Conservation (phyloP, 345 rosid species). For the Kandelia obovata region DNA sequence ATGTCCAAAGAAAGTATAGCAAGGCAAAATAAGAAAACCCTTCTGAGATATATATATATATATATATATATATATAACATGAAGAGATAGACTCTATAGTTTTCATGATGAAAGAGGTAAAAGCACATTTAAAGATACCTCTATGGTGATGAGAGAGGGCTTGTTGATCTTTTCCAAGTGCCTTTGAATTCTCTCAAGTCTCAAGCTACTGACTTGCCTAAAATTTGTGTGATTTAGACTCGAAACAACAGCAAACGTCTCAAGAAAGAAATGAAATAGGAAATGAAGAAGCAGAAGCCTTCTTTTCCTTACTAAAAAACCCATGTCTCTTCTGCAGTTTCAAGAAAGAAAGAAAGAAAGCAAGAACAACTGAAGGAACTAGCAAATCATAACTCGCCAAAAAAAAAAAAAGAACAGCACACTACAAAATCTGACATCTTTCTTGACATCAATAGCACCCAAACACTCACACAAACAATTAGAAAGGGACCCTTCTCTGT, state of each 20-base stretch:
- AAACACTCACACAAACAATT: constrained; percentile 27
- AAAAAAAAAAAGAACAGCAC: constrained; percentile 8
- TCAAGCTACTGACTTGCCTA: constrained; percentile 66
- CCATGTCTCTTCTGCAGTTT: constrained; percentile 49
- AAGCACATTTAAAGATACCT: constrained; percentile 4
- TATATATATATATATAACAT: no score
- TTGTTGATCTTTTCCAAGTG: constrained; percentile 30
- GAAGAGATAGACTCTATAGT: no score
- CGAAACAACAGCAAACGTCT: constrained; percentile 21
- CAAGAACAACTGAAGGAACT: constrained; percentile 10
- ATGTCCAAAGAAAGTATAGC: background rate
- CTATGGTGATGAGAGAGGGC: constrained; percentile 25
- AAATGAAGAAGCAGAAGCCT: constrained; percentile 14
- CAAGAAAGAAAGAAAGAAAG: constrained; percentile 1
- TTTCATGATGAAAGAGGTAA: background rate
- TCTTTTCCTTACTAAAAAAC: constrained; percentile 18
- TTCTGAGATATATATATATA: background rate
- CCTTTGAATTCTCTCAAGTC: constrained; percentile 51
- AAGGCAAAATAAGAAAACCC: background rate
- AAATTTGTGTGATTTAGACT: constrained; percentile 45
- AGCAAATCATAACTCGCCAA: constrained; percentile 30
- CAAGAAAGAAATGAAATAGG: background rate
- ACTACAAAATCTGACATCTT: constrained; percentile 16
- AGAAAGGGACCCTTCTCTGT: constrained; percentile 29
- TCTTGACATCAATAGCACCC: constrained; percentile 14